Evolutionary conservation across 345 rosid genomes (phyloP).

Genomic region (Nasturtium officinale): DNA sequence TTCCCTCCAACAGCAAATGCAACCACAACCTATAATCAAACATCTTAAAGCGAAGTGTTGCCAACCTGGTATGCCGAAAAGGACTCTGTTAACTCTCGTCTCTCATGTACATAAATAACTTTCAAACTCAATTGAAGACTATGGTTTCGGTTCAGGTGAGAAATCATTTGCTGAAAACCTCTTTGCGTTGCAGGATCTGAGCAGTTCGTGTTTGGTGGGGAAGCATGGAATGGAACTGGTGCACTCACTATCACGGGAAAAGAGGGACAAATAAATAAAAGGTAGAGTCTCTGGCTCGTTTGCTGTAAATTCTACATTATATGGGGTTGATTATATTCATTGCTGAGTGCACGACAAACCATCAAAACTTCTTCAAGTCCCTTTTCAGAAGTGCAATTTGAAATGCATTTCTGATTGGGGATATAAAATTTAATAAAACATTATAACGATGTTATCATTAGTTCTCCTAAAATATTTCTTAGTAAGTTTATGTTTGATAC

Average conservation of each 20-base stretch:
- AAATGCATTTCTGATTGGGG: slow-evolving; percentile 33
- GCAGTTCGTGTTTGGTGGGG: slow-evolving; percentile 1
- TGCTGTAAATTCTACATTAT: slow-evolving; percentile 23
- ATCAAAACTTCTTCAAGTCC: slow-evolving; percentile 31
- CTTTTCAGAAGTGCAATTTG: slow-evolving; percentile 14
- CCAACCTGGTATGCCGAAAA: slow-evolving; percentile 3
- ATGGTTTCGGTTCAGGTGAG: slow-evolving; percentile 21
- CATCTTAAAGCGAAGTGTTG: slow-evolving; percentile 23
- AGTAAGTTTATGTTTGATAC: slow-evolving; percentile 18
- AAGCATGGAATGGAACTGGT: slow-evolving; percentile 25
- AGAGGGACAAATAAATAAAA: slow-evolving; percentile 10
- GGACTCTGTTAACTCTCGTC: slow-evolving; percentile 20
- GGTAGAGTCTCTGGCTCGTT: slow-evolving; percentile 32
- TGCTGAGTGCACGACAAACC: slow-evolving; percentile 12
- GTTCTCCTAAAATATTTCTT: neutral
- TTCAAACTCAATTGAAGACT: neutral
- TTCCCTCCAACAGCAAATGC: slow-evolving; percentile 31
- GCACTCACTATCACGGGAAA: slow-evolving; percentile 4
- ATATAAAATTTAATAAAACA: neutral
- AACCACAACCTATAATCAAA: slow-evolving; percentile 34
- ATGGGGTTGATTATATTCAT: slow-evolving; percentile 25
- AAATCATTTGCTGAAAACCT: slow-evolving; percentile 8
- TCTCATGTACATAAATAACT: slow-evolving; percentile 13
- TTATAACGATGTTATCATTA: neutral
- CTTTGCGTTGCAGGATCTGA: slow-evolving; percentile 33